These are phyloP conservation scores for Hemerocallis citrina DNA, from an alignment of 106 monocot genomes.

Conservation along the genomic window DNA sequence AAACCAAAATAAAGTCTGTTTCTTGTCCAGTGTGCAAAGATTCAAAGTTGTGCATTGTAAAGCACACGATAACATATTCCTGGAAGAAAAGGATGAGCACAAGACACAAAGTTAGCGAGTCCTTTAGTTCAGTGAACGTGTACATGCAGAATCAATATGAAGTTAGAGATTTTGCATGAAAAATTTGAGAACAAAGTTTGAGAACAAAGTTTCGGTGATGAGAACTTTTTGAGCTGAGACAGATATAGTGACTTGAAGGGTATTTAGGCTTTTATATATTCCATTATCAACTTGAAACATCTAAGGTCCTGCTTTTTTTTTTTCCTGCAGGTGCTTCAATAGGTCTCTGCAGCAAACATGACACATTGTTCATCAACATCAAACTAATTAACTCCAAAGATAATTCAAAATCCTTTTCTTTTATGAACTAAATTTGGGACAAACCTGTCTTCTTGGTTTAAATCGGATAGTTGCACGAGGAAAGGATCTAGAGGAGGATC, in stretches of 20 bases:
- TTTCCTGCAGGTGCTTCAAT: slow-evolving; percentile 48
- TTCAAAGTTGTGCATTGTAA: background rate
- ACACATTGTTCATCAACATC: too few relatives aligned
- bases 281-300: slow-evolving; percentile 83
- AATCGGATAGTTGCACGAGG: slow-evolving; percentile 88
- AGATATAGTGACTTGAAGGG: too few relatives aligned
- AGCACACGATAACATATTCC: background rate
- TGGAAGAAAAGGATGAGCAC: too few relatives aligned
- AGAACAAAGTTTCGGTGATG: too few relatives aligned
- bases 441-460: slow-evolving; percentile 90
- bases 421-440: background rate
- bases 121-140: too few relatives aligned
- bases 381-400: too few relatives aligned
- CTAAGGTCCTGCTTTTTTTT: slow-evolving; percentile 69
- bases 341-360: slow-evolving; percentile 57
- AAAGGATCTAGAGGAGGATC: slow-evolving; percentile 97
- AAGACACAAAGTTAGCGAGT: too few relatives aligned
- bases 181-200: too few relatives aligned
- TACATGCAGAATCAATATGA: too few relatives aligned
- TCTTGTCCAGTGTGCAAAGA: slow-evolving; percentile 78
- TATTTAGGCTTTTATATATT: slow-evolving; percentile 94
- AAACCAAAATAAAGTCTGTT: slow-evolving; percentile 93
- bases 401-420: too few relatives aligned
- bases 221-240: too few relatives aligned
- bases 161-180: too few relatives aligned